Base-by-base conservation (phyloP, 2,329 filamentous ascomycete species). In the Fusarium sp. region DNA sequence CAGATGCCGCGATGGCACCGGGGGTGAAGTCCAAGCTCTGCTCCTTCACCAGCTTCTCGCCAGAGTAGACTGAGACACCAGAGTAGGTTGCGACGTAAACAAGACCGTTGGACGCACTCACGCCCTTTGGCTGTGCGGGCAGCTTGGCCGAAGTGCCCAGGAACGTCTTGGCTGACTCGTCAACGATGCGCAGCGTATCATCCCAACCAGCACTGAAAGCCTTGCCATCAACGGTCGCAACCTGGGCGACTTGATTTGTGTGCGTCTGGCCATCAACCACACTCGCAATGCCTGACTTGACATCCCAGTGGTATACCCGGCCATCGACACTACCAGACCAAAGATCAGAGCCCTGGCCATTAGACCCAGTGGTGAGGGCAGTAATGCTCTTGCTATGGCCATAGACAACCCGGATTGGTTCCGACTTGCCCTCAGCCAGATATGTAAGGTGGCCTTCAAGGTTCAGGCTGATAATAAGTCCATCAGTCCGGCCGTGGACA, bases 171-270 rank as follows among this genome's bases (percentile, higher is more conserved):
- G 92, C 90, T 1, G 91, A 88, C 67, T 93, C 88, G 74, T 97
- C 95, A 38, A 97, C 88, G 50, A 90, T 92, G 71, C 95, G 92
- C 38, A 98, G 87, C 1, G 92, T 94, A 82, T 99, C 96, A 80
- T 99, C 96, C 96, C 96, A 99, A 72, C 92, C 95, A 62, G 96
- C 93, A 78, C 92, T 96, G 84, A 94, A 95, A n/a, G 94, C 90
- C 74, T 91, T 89, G 37, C 91, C 89, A 3, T 86, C 80, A 9
- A 86, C 85, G 1, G 90, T 85, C 4, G 92, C 86, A 73, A 99
- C 92, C 60, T 93, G 93, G 5, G 92, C 90, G 61, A 98, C 91
- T 82, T 97, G 95, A 82, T 96, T 97, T 9, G 93, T 93, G 82
- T 98, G 96, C 5, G 90, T 87, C 74, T 94, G 91, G 31, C 96